These are phyloP conservation scores for Colletotrichum spinosum DNA, from an alignment of 2,329 filamentous ascomycete species.

Conservation along the genomic window DNA sequence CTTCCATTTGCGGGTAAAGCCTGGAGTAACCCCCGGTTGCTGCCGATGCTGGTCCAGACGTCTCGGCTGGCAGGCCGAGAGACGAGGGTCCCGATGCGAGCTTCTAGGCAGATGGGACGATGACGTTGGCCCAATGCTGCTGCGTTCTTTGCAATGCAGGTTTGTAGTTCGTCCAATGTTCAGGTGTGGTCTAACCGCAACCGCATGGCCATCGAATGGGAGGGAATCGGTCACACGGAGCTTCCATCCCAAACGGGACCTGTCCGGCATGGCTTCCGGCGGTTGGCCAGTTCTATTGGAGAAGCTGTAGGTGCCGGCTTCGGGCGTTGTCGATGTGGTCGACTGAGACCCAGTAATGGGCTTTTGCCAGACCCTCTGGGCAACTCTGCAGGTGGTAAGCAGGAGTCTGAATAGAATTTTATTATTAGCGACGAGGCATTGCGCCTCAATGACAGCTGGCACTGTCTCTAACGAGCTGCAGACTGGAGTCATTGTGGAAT, in stretches of 20 bases:
- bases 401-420: not conserved
- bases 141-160: not conserved
- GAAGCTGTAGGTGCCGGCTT: not conserved
- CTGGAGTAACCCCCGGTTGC: constrained; percentile 9
- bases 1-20: constrained; percentile 4
- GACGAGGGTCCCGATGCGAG: constrained; percentile 6
- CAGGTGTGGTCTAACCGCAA: not conserved
- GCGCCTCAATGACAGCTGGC: not conserved
- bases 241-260: constrained; percentile 11
- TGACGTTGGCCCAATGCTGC: constrained; percentile 21
- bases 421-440: not conserved
- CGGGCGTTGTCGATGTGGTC: no score
- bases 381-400: no score
- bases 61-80: constrained; percentile 10
- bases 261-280: constrained; percentile 2
- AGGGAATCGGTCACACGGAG: constrained; percentile 8
- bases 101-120: constrained; percentile 17
- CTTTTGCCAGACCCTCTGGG: no score
- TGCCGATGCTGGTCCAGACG: not conserved
- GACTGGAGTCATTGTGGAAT: constrained; percentile 3
- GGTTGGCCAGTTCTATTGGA: constrained; percentile 17
- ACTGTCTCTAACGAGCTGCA: constrained; percentile 14
- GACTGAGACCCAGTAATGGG: no score
- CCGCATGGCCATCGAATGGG: constrained; percentile 13
- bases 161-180: constrained; percentile 19